Conservation (phyloP, 2,329 filamentous ascomycete genomes). For the Colletotrichum horii region DNA sequence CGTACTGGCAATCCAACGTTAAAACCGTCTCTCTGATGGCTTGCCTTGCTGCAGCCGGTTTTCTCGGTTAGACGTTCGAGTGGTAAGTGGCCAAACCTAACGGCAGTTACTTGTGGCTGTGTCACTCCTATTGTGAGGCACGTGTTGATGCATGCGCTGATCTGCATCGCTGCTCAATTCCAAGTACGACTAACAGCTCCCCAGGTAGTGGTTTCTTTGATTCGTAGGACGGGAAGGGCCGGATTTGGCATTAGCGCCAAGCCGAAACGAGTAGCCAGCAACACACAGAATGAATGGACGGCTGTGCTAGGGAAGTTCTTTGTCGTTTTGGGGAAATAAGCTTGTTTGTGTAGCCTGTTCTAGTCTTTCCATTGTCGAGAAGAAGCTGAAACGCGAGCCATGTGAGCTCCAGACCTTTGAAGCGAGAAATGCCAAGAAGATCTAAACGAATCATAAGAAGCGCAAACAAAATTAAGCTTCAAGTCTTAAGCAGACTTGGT, state of each 20-base stretch:
- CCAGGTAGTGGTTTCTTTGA: not conserved
- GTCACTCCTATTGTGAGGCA: not conserved
- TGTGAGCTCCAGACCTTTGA: not conserved
- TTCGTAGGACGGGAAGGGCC: accelerated
- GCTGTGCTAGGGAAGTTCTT: not conserved
- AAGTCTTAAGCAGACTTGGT: not conserved
- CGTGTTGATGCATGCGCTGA: not conserved
- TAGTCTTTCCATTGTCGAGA: not conserved
- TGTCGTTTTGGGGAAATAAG: not conserved
- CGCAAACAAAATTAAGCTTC: not conserved
- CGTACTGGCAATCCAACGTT: not conserved
- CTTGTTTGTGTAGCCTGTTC: not conserved
- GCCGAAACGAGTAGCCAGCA: not conserved
- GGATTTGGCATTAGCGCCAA: not conserved
- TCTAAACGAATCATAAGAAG: not conserved
- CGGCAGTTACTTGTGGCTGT: not conserved
- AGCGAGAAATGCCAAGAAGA: not conserved
- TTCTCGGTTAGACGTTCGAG: not conserved
- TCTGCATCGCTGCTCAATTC: not conserved
- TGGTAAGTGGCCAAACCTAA: not conserved
- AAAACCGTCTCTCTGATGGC: not conserved
- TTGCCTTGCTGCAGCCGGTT: not conserved
- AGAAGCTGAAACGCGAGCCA: not conserved
- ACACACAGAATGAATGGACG: not conserved
- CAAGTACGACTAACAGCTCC: not conserved